These are phyloP conservation scores for Malus orientalis DNA, from an alignment of 306 rosid species.

Conservation along the genomic window DNA sequence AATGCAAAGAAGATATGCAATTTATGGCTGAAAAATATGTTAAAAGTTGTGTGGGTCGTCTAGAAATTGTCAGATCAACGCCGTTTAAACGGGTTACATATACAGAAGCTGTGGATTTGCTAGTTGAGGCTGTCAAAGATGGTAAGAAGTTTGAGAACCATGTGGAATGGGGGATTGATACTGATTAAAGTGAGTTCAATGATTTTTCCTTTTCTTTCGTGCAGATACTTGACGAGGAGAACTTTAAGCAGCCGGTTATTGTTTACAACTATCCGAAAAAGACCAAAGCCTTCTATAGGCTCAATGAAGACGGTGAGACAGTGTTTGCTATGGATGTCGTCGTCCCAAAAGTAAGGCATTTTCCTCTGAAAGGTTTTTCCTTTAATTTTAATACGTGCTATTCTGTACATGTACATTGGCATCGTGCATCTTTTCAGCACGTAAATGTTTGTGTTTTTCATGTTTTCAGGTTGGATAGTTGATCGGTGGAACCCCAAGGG, in stretches of 20 bases:
- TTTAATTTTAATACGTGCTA: background rate
- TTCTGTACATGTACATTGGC: background rate
- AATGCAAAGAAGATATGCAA: background rate
- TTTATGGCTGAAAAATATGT: background rate
- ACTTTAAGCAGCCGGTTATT: background rate
- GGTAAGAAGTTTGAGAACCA: slow-evolving; percentile 72
- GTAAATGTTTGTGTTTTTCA: background rate
- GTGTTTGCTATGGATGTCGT: slow-evolving; percentile 98
- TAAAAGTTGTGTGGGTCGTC: background rate
- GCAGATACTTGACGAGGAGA: slow-evolving; percentile 46
- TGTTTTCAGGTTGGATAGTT: background rate
- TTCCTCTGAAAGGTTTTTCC: background rate
- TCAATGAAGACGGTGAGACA: slow-evolving; percentile 65
- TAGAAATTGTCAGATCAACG: background rate
- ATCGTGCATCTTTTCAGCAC: background rate
- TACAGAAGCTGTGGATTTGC: slow-evolving; percentile 68
- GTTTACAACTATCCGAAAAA: slow-evolving; percentile 50
- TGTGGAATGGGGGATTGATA: slow-evolving; percentile 80
- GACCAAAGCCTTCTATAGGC: slow-evolving; percentile 83
- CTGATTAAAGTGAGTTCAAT: background rate
- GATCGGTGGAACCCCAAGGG: background rate
- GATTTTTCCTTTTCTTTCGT: background rate
- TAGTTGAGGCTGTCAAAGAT: slow-evolving; percentile 56
- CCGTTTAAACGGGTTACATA: slow-evolving; percentile 27
- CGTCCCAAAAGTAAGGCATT: slow-evolving; percentile 24